These are phyloP conservation scores for Xylaria nigripes DNA, from an alignment of 495 filamentous ascomycete species.

Conservation along the genomic window DNA sequence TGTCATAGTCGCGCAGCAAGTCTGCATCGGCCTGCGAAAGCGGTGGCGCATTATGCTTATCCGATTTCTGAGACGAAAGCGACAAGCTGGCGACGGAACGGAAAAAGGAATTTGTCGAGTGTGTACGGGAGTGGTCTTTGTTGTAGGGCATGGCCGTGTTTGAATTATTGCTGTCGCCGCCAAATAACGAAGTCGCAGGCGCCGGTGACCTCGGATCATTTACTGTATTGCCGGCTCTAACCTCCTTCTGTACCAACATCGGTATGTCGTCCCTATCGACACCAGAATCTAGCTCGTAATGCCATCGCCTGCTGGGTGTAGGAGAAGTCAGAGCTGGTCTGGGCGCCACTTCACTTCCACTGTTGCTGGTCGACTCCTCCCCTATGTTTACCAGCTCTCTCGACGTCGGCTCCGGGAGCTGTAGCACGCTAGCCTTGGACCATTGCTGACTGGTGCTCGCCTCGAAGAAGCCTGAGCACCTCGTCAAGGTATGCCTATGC, in stretches of 20 bases:
- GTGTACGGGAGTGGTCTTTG: constrained; percentile 47
- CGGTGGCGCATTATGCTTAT: constrained; percentile 28
- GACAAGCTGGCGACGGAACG: constrained; percentile 75
- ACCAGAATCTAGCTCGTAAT: constrained; percentile 78
- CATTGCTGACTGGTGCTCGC: constrained; percentile 81
- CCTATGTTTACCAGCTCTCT: constrained; percentile 47
- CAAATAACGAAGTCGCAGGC: constrained; percentile 35
- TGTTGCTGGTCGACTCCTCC: constrained; percentile 41
- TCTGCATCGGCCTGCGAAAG: constrained; percentile 51
- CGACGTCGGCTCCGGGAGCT: constrained; percentile 25
- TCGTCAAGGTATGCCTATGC: constrained; percentile 72
- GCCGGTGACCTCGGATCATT: constrained; percentile 7
- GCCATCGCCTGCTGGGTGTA: constrained; percentile 57
- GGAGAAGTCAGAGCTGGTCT: constrained; percentile 19
- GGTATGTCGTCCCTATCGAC: constrained; percentile 68
- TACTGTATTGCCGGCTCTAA: constrained; percentile 11
- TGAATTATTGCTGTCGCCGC: constrained; percentile 25
- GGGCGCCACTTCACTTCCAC: constrained; percentile 15
- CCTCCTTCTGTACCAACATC: constrained; percentile 73
- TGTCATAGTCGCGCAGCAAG: constrained; percentile 81
- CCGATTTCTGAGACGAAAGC: constrained; percentile 34
- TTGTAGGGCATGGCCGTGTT: constrained; percentile 13
- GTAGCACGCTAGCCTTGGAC: constrained; percentile 46
- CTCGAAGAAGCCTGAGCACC: constrained; percentile 90
- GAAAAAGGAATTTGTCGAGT: constrained; percentile 64